Evolutionary conservation across 805 yeast species (phyloP), one percentile per base, ranked within the genome.

Genomic region (Torulaspora franciscae): DNA sequence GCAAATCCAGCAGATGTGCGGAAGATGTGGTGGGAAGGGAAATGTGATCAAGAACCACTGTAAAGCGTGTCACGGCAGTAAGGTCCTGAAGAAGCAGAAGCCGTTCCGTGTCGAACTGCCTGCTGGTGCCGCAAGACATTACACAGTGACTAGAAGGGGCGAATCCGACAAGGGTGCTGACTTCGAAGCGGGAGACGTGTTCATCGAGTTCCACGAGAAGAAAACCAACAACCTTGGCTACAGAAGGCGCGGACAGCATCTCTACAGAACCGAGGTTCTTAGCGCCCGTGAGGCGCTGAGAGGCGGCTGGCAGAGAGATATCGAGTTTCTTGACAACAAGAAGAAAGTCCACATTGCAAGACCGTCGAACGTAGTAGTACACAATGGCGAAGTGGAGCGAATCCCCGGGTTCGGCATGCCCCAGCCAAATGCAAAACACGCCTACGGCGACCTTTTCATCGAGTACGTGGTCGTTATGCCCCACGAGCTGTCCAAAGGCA

Each of bases 331-430:
- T 43, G 96, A 85, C 59, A 71, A 70, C 15, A 74, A 74, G 25
- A 75, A 78, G 39, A 67, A 68, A 25, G 62, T 80, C 1, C 55
- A 51, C 0, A 42, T 88, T 3, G 47, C 65, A 29, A 74, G 96
- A 47, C 53, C 58, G 2, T 50, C 55, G 7, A 89, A 90, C 14
- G 67, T 67, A 26, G 58, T 72, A 7, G 80, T 85, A 1, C 51
- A 68, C 36, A 69, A 80, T 56, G 95, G 95, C 2, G 85, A 87
- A 52, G 71, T 84, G 6, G 96, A 93, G 62, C 64, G 73, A 2
- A 52, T 91, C 27, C 67, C 72, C 49, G 89, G 85, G 6, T 81
- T 76, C 56, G 99, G 99, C 19, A 88, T 93, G 97, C 98, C 98
- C 2, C 45, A 39, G 11, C 28, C 25, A 6, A 26, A 32, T 11